A percentile compares a stretch with the other conserved stretches of the same genome.
Evolutionary conservation across 352 stramenopile species (phyloP).

Genomic region (Phytophthora pseudosyringae): DNA sequence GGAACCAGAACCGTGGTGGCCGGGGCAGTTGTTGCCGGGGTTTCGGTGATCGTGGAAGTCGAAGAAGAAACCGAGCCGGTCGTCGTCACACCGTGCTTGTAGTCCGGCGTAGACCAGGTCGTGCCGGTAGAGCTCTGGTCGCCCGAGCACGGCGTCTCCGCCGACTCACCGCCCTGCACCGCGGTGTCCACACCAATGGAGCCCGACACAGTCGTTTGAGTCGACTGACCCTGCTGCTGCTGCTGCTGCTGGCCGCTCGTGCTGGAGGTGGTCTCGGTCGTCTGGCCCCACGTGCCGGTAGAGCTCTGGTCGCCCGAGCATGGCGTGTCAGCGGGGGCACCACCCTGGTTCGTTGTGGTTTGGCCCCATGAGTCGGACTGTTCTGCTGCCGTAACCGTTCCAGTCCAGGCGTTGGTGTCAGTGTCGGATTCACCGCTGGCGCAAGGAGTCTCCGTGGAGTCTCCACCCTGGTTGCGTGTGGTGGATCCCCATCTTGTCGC

Average conservation of each 20-base stretch:
- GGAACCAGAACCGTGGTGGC: slow-evolving; percentile 1
- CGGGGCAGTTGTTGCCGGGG: not conserved
- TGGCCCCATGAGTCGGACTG: slow-evolving; percentile 2
- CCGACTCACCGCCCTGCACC: slow-evolving; percentile 5
- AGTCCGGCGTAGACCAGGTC: slow-evolving; percentile 13
- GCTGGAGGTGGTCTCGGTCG: slow-evolving; percentile 18
- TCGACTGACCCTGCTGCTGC: slow-evolving; percentile 16
- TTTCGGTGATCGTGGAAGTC: not conserved
- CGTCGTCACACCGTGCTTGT: slow-evolving; percentile 22
- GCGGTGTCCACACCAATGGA: slow-evolving; percentile 16
- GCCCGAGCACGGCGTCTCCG: slow-evolving; percentile 17
- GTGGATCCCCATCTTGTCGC: not conserved
- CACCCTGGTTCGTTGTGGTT: slow-evolving; percentile 8
- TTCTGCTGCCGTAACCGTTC: slow-evolving; percentile 13
- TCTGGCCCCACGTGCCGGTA: slow-evolving; percentile 16
- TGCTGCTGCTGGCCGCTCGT: slow-evolving; percentile 11
- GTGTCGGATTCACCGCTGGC: slow-evolving; percentile 13
- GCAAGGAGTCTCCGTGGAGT: slow-evolving; percentile 19
- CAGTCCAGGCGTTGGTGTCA: slow-evolving; percentile 22
- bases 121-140: slow-evolving; percentile 19
- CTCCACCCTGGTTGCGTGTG: not conserved
- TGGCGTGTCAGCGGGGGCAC: slow-evolving; percentile 20
- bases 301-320: slow-evolving; percentile 26
- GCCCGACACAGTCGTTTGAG: slow-evolving; percentile 8
- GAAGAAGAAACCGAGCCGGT: slow-evolving; percentile 8